phyloP scores from a whole-genome alignment of 2,329 filamentous ascomycete species.

The Chaetomium olivaceum region DNA sequence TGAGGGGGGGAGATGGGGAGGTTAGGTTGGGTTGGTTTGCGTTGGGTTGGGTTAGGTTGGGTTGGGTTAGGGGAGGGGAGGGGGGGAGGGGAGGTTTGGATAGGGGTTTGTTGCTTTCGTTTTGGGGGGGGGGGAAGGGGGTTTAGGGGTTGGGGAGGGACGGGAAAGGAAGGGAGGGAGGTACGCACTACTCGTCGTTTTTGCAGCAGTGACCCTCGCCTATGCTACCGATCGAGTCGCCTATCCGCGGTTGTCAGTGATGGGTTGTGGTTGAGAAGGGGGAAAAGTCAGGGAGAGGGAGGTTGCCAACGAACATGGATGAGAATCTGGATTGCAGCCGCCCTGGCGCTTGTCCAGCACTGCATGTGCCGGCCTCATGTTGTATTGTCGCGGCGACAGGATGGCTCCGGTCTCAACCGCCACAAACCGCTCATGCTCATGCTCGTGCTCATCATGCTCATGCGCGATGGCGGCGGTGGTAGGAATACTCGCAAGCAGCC shows the following conservation, averaged over 20 bases:
- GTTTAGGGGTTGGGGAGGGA: background rate
- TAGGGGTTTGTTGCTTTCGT: background rate
- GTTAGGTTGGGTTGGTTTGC: background rate
- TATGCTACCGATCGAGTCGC: constrained; percentile 27
- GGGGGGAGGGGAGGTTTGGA: background rate
- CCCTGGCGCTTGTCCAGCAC: constrained; percentile 24
- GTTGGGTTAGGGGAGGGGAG: too few relatives aligned
- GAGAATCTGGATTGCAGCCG: constrained; percentile 18
- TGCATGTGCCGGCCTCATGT: constrained; percentile 18
- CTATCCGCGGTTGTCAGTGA: constrained; percentile 13
- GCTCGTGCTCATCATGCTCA: constrained; percentile 22
- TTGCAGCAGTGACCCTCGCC: constrained; percentile 26
- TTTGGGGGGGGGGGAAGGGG: background rate
- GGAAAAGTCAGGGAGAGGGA: background rate
- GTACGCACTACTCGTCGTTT: constrained; percentile 29
- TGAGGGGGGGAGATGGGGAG: background rate
- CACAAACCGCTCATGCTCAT: constrained; percentile 23
- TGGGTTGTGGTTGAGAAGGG: background rate
- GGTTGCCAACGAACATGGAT: constrained; percentile 26
- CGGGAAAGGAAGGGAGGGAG: background rate
- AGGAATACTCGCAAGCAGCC: constrained; percentile 24
- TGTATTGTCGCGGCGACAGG: constrained; percentile 29
- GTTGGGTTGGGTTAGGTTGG: background rate
- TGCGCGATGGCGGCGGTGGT: constrained; percentile 14
- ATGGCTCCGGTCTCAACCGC: constrained; percentile 29